Percentiles rank a stretch among this genome's conserved stretches.
phyloP scores from a whole-genome alignment of 2,329 filamentous ascomycete genomes.

The Penicillium griseofulvum region DNA sequence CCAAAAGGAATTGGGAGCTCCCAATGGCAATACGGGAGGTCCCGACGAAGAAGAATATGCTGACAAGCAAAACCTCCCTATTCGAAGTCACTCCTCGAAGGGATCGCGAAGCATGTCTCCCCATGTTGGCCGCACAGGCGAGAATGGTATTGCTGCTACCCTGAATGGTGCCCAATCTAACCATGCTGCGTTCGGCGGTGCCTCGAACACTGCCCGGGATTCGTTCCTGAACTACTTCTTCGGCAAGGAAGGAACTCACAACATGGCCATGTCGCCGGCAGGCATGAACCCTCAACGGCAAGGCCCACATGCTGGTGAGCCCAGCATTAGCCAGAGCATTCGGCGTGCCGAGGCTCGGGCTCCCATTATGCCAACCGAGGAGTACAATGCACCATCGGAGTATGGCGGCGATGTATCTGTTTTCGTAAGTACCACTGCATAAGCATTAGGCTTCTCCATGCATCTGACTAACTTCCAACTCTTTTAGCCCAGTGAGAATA shows the following conservation, averaged over 20 bases:
- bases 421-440: constrained; percentile 45
- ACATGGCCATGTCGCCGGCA: constrained; percentile 44
- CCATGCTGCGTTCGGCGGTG: constrained; percentile 62
- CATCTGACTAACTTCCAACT: constrained; percentile 4
- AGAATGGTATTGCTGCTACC: constrained; percentile 66
- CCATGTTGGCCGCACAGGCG: constrained; percentile 59
- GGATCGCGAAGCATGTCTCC: constrained; percentile 78
- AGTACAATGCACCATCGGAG: constrained; percentile 38
- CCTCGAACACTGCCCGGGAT: constrained; percentile 67
- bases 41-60: constrained; percentile 63
- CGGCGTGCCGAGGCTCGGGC: constrained; percentile 58
- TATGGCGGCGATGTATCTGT: constrained; percentile 44
- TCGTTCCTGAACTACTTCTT: constrained; percentile 99
- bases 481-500: constrained; percentile 43
- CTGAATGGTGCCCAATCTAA: constrained; percentile 64
- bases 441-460: not conserved
- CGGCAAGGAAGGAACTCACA: constrained; percentile 72
- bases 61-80: constrained; percentile 53
- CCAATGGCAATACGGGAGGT: constrained; percentile 64
- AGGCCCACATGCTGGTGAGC: constrained; percentile 74
- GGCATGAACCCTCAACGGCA: constrained; percentile 56
- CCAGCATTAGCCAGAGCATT: constrained; percentile 79
- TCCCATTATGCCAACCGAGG: constrained; percentile 46
- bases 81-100: constrained; percentile 62
- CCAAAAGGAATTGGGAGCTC: constrained; percentile 72